Evolutionary conservation across 2,329 filamentous ascomycete species (phyloP).

Genomic region (Periglandula ipomoeae): DNA sequence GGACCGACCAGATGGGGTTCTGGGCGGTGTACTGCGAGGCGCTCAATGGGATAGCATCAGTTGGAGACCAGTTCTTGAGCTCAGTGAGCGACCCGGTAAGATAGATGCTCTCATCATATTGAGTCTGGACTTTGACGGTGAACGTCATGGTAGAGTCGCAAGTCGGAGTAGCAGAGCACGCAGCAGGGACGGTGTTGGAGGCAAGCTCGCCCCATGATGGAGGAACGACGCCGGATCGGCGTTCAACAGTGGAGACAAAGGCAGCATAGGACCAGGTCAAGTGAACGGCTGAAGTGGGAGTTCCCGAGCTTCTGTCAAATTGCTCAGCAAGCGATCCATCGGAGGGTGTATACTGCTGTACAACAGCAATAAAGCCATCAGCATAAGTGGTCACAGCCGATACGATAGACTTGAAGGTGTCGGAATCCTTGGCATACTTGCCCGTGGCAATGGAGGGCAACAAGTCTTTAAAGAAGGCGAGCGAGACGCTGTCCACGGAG

Average conservation of each 20-base stretch:
- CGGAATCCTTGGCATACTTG: conserved; percentile 44
- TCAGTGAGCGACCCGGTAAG: conserved; percentile 28
- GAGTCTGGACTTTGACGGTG: conserved; percentile 10
- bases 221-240: conserved; percentile 43
- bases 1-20: conserved; percentile 45
- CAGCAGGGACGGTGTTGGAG: conserved; percentile 12
- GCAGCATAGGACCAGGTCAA: conserved; percentile 67
- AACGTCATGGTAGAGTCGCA: conserved; percentile 17
- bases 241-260: conserved; percentile 49
- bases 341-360: conserved; percentile 49
- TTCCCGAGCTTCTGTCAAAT: conserved; percentile 41
- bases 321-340: conserved; percentile 60
- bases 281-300: conserved; percentile 51
- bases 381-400: conserved; percentile 49
- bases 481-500: conserved; percentile 52
- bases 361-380: conserved; percentile 49
- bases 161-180: conserved; percentile 15
- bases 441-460: conserved; percentile 48
- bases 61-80: conserved; percentile 25
- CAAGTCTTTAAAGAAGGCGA: conserved; percentile 63
- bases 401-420: conserved; percentile 45
- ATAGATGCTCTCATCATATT: conserved; percentile 12
- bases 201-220: conserved; percentile 37
- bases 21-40: conserved; percentile 43
- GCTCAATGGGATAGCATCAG: conserved; percentile 37